Evolutionary conservation across 2,329 filamentous ascomycete genomes (phyloP), one percentile per base, ranked within the genome.

Genomic region (Ceratocystis diversiconidia): DNA sequence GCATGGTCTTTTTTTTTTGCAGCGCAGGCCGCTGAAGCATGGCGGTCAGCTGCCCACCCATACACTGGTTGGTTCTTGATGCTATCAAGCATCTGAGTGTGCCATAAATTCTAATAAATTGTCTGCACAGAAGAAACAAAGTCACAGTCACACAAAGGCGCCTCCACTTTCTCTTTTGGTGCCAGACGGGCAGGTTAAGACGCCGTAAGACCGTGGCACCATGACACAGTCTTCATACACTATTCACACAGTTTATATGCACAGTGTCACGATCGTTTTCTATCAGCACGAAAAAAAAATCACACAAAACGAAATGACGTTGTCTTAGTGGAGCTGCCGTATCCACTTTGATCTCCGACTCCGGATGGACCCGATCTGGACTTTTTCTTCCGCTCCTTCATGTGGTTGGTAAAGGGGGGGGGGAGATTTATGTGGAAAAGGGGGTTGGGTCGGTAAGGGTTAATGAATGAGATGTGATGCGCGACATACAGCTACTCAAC

Each of bases 261-360:
- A 46, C 61, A 19, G 61, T 62, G 12, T 36, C 55, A 36, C 55
- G 55, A 59, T 59, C 55, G 17, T 36, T 59, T 28, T 30, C 55
- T 36, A 59, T 59, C 55, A 64, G 50, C 46, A 48, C 8, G 25
- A 59, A 17, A 10, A 41, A 43, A n/a, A 15, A 15, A 28, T 36
- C 7, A 59, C 32, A 55, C 22, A 57, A 63, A 30, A 57, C 32
- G 22, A 59, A 64, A 57, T 43, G 30, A 59, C n/a, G 52, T 48
- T 64, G 15, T 60, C 48, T n/a, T 64, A 8, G 48, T 59, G 60
- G 46, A 46, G 43, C 46, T 32, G 43, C 43, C 50, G 63, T 41
- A 41, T 57, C 63, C 63, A 60, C 52, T 48, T 64, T 64, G 48
- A 64, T 44, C 22, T 64, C 62, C 62, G 62, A 64, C 50, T 64